Percentiles rank a stretch among this genome's conserved stretches.
Conservation (phyloP, 2,329 filamentous ascomycete species). For the Trichoderma semiorbis region DNA sequence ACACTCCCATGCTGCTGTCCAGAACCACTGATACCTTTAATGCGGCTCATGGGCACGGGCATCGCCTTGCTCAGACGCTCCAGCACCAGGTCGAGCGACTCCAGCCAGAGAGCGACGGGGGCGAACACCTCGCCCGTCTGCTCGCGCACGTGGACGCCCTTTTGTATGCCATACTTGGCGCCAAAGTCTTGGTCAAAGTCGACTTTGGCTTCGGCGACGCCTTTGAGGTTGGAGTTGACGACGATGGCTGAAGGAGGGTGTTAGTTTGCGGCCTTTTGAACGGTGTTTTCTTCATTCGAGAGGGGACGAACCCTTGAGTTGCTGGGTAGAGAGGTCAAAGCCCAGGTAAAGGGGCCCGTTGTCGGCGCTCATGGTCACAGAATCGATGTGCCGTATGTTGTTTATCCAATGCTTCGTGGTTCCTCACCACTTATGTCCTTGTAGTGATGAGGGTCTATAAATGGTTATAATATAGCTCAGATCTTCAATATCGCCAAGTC, state of each 20-base stretch:
- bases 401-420: neutral
- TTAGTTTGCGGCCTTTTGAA: neutral
- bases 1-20: conserved; percentile 98
- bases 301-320: conserved; percentile 72
- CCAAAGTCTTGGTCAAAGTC: conserved; percentile 87
- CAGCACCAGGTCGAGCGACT: conserved; percentile 84
- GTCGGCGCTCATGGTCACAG: conserved; percentile 30
- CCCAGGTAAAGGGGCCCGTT: conserved; percentile 73
- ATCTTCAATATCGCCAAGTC: neutral
- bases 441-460: neutral
- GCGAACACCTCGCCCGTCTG: conserved; percentile 86
- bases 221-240: conserved; percentile 76
- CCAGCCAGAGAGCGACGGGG: conserved; percentile 90
- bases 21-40: conserved; percentile 82
- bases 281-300: neutral
- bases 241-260: conserved; percentile 61
- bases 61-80: conserved; percentile 66
- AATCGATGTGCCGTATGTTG: neutral
- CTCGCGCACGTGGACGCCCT: conserved; percentile 82
- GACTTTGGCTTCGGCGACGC: conserved; percentile 81
- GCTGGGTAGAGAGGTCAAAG: conserved; percentile 94
- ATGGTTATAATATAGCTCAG: neutral
- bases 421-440: neutral
- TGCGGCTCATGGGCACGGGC: conserved; percentile 60
- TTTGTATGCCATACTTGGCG: conserved; percentile 71